These are phyloP conservation scores for Cryptosporidium ubiquitum DNA, from an alignment of 169 alveolate species.

Conservation along the genomic window DNA sequence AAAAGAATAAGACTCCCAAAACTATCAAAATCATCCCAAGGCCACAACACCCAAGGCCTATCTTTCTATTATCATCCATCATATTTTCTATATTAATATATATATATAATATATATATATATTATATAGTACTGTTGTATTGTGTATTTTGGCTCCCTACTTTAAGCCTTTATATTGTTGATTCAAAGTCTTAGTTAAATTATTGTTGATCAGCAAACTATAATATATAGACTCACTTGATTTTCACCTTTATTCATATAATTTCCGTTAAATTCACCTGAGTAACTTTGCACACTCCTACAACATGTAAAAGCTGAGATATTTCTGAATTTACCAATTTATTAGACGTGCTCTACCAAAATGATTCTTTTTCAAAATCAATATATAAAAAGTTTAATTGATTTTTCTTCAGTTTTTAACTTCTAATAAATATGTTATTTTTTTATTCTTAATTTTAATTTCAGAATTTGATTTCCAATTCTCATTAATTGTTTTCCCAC, in stretches of 20 bases:
- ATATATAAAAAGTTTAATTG: neutral
- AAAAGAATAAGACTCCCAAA: constrained; percentile 52
- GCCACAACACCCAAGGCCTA: constrained; percentile 71
- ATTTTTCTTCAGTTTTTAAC: neutral
- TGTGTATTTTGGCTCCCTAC: neutral
- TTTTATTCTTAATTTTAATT: neutral
- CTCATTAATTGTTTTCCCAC: constrained; percentile 3
- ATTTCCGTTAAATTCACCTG: neutral
- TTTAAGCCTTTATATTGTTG: neutral
- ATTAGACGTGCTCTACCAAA: neutral
- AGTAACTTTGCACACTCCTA: neutral
- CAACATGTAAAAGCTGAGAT: neutral
- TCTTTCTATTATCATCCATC: constrained; percentile 66
- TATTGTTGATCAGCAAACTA: neutral
- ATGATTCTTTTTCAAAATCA: neutral
- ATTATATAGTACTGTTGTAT: too few species aligned
- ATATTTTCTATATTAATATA: constrained; percentile 4
- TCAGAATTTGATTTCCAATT: neutral
- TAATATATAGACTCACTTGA: neutral
- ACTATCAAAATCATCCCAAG: constrained; percentile 62
- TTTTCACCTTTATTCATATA: neutral
- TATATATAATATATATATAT: too few species aligned
- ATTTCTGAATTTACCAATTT: neutral
- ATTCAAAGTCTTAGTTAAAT: neutral
- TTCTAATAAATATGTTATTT: neutral